Base-by-base conservation (phyloP, 257 asterid genomes). In the Scutellaria galericulata region DNA sequence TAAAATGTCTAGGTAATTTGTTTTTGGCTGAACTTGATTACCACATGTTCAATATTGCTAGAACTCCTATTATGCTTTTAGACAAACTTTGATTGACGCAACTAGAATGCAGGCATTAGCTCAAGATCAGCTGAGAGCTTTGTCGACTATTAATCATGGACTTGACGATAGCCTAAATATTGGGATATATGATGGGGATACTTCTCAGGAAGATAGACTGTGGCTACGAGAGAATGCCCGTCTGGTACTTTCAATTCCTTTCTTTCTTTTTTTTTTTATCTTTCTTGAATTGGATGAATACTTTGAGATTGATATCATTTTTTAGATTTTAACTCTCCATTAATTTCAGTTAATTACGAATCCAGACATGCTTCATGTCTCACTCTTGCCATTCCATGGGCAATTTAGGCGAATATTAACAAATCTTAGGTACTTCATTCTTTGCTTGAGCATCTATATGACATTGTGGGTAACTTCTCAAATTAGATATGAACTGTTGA, bases 151-250 rank as follows among this genome's bases (percentile, higher is more conserved):
- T 88, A 85, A 87, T 48, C 68, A 82, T 6, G 92, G 85, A 77
- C 82, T 91, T 60, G 85, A 83, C 54, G 81, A 82, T 78, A 89
- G 84, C 88, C 76, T 86, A 56, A 88, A 79, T 57, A 80, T 94
- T 77, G 99, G 99, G 60, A 83, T 94, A 77, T 94, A 89, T 74
- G 99, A 94, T 71, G 99, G 99, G 64, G 99, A 94, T 79, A 94
- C 98, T 84, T 83, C 90, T 81, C 86, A 81, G 83, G 85, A 76
- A 74, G 95, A 94, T 79, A 88, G 99, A 80, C 64, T 82, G 51
- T 90, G 95, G 95, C 77, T 87, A 62, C 95, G 95, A 48, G 92
- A 91, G 77, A 89, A 91, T 83, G 93, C 97, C 75, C 87, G 98
- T 67, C 80, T 94, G 97, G 97, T 94, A 91, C 64, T 44, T 64